Evolutionary conservation across 352 stramenopile species (phyloP).

Genomic region (Phytophthora sp.): DNA sequence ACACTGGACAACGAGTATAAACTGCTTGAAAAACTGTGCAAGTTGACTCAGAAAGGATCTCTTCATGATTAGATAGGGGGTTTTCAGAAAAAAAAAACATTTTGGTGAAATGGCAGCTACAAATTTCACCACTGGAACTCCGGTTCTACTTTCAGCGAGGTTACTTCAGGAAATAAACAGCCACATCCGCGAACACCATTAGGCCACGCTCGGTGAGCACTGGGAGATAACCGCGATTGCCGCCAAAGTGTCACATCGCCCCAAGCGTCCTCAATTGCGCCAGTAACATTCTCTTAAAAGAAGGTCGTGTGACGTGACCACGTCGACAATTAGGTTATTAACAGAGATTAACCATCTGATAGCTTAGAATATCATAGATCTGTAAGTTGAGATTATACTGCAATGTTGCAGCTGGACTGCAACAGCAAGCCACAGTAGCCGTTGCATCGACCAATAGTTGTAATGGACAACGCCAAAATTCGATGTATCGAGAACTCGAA

Average conservation of each 20-base stretch:
- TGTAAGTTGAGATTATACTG: no score
- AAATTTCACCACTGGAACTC: background rate
- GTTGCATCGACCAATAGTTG: constrained; percentile 7
- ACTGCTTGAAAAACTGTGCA: constrained; percentile 7
- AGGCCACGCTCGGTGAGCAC: background rate
- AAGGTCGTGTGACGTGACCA: constrained; percentile 4
- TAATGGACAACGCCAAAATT: constrained; percentile 10
- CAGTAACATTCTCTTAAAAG: constrained; percentile 6
- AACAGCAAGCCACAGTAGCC: no score
- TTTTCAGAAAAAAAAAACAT: constrained; percentile 9
- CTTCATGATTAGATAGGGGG: constrained; percentile 3
- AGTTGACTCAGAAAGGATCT: background rate
- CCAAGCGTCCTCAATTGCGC: background rate
- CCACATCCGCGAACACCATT: background rate
- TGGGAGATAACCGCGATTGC: constrained; percentile 3
- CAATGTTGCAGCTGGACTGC: no score
- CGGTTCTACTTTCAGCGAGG: constrained; percentile 11
- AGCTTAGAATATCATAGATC: no score
- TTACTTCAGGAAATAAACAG: background rate
- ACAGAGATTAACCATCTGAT: no score
- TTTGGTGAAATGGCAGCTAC: background rate
- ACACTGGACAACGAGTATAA: constrained; percentile 1
- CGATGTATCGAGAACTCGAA: background rate
- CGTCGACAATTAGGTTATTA: no score
- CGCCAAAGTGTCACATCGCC: constrained; percentile 1